Evolutionary conservation across 2,329 filamentous ascomycete genomes (phyloP).

Genomic region (Didymella keratinophila): DNA sequence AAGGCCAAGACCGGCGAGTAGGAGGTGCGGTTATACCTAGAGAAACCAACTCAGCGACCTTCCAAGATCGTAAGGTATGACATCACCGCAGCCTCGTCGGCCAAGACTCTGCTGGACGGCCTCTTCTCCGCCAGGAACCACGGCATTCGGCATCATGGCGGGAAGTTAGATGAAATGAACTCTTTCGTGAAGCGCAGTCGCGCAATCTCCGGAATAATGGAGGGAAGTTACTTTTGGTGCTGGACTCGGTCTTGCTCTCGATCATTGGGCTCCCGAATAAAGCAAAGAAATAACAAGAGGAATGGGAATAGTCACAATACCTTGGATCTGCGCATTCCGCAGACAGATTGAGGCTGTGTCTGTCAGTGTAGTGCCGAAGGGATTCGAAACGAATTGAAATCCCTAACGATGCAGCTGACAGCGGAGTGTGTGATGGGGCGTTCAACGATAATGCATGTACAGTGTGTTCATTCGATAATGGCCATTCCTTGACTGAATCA

Average conservation of each 20-base stretch:
- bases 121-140: slow-evolving; percentile 1
- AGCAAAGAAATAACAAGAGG: not conserved
- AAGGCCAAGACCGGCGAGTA: slow-evolving; percentile 1
- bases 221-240: not conserved
- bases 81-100: slow-evolving; percentile 7
- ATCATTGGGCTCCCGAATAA: not conserved
- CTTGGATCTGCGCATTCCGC: too few relatives aligned
- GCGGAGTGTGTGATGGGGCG: too few relatives aligned
- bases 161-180: not conserved
- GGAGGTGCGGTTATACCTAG: not conserved
- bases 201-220: not conserved
- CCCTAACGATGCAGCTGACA: too few relatives aligned
- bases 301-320: not conserved
- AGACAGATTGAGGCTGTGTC: too few relatives aligned
- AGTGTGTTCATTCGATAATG: not conserved
- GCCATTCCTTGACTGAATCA: not conserved
- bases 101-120: slow-evolving; percentile 7
- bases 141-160: not conserved
- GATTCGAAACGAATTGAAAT: not conserved
- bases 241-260: too few relatives aligned
- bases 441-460: not conserved
- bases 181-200: not conserved
- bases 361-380: not conserved
- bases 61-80: not conserved
- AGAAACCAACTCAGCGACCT: not conserved